Conservation (phyloP, 176 grass and related monocot genomes). For the Stipa capillata region DNA sequence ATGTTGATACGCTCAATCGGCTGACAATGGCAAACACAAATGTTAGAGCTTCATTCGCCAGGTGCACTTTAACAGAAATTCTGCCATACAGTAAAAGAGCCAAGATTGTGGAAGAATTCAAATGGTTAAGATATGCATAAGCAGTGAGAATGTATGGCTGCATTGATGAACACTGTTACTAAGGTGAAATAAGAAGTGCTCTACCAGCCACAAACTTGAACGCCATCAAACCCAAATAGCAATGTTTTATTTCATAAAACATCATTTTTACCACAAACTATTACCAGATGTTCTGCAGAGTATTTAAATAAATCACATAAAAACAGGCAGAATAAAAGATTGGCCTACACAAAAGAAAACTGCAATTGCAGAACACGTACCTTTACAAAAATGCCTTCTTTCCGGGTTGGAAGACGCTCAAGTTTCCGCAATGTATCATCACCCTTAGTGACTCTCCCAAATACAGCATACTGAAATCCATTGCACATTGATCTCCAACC, state of each 20-base stretch:
- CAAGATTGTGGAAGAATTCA: background rate
- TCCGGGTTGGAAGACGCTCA: conserved; percentile 68
- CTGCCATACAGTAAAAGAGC: background rate
- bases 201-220: background rate
- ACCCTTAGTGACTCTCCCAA: conserved; percentile 86
- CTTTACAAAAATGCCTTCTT: conserved; percentile 94
- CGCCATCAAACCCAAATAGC: background rate
- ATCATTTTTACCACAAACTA: background rate
- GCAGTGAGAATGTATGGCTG: background rate
- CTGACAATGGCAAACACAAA: conserved; percentile 45
- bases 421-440: conserved; percentile 81
- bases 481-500: conserved; percentile 4
- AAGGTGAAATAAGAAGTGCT: background rate
- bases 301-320: background rate
- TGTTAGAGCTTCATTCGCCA: background rate
- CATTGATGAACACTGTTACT: background rate
- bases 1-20: conserved; percentile 80
- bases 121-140: background rate
- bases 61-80: background rate
- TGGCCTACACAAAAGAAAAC: background rate
- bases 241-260: background rate
- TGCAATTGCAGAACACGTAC: conserved; percentile 31
- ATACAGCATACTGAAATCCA: conserved; percentile 81
- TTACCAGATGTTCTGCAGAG: background rate
- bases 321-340: background rate